Percentiles rank a stretch among this genome's conserved stretches.
Conservation (phyloP, 768 basidiomycete genomes). For the Lepiota subincarnata region DNA sequence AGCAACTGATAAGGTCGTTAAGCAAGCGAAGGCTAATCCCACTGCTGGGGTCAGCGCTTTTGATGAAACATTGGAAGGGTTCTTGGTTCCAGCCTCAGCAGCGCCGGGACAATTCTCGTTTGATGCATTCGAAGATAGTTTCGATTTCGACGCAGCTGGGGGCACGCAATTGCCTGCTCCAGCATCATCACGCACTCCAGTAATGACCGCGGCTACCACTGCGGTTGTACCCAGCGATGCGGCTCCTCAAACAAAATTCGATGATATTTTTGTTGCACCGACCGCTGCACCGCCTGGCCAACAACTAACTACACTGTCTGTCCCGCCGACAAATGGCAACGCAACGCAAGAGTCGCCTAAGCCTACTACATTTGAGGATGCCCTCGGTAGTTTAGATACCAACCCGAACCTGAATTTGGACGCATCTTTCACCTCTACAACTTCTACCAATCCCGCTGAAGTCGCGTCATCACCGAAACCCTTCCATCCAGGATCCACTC, state of each 20-base stretch:
- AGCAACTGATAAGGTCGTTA: not conserved
- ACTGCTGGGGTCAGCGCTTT: slow-evolving; percentile 60
- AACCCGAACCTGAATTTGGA: slow-evolving; percentile 23
- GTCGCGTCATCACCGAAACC: slow-evolving; percentile 9
- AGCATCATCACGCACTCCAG: not conserved
- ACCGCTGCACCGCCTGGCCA: slow-evolving; percentile 1
- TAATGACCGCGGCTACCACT: slow-evolving; percentile 16
- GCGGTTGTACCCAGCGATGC: slow-evolving; percentile 9
- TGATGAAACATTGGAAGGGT: slow-evolving; percentile 68
- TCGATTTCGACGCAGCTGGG: slow-evolving; percentile 53
- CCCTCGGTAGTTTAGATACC: slow-evolving; percentile 45
- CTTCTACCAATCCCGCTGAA: slow-evolving; percentile 2
- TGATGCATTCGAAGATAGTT: slow-evolving; percentile 54
- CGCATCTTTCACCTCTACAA: slow-evolving; percentile 14
- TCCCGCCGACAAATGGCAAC: slow-evolving; percentile 1
- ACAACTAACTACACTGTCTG: not conserved
- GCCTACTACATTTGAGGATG: slow-evolving; percentile 28
- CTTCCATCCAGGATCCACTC: slow-evolving; percentile 6
- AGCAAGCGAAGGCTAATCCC: slow-evolving; percentile 2
- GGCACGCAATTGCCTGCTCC: not conserved
- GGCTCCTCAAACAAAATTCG: slow-evolving; percentile 12
- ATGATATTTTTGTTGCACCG: slow-evolving; percentile 15
- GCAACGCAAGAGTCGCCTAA: not conserved
- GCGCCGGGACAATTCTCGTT: slow-evolving; percentile 51
- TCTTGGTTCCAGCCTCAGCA: slow-evolving; percentile 34